These are phyloP conservation scores for Lactuca saligna DNA, from an alignment of 129 eudicot genomes.

Conservation along the genomic window DNA sequence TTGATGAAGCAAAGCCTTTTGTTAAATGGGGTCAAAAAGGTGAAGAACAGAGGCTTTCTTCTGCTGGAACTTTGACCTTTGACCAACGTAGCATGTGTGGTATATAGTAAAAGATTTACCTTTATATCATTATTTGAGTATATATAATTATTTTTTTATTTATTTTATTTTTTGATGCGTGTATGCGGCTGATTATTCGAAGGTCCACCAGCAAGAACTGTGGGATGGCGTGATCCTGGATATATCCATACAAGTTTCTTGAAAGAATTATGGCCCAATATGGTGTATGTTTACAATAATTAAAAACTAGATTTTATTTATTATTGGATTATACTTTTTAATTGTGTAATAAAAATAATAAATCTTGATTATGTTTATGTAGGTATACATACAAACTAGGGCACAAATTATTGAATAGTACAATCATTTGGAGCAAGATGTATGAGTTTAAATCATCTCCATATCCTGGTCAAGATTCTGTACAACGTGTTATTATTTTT, in stretches of 20 bases:
- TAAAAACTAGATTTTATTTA: background rate
- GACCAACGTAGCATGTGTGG: constrained; percentile 74
- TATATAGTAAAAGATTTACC: constrained; percentile 27
- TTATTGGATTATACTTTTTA: background rate
- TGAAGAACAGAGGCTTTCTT: constrained; percentile 40
- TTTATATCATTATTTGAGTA: constrained; percentile 5
- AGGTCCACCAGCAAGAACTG: constrained; percentile 87
- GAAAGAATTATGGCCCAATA: constrained; percentile 73
- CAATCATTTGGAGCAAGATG: constrained; percentile 49
- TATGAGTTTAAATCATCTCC: constrained; percentile 62
- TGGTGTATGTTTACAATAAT: constrained; percentile 45
- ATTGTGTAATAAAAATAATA: background rate
- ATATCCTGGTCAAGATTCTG: constrained; percentile 64
- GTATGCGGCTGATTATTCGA: constrained; percentile 11
- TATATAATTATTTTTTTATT: background rate
- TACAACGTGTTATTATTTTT: constrained; percentile 69
- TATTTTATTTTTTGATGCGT: background rate
- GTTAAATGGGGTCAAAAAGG: constrained; percentile 70
- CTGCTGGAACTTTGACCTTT: constrained; percentile 71
- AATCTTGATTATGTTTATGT: constrained; percentile 19
- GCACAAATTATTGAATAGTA: constrained; percentile 50
- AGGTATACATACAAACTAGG: constrained; percentile 82
- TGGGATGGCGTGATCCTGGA: constrained; percentile 94
- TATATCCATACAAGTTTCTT: constrained; percentile 70
- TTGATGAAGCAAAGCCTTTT: constrained; percentile 59